Evolutionary conservation across 805 yeast genomes (phyloP).

Genomic region (Spathaspora hagerdaliae): DNA sequence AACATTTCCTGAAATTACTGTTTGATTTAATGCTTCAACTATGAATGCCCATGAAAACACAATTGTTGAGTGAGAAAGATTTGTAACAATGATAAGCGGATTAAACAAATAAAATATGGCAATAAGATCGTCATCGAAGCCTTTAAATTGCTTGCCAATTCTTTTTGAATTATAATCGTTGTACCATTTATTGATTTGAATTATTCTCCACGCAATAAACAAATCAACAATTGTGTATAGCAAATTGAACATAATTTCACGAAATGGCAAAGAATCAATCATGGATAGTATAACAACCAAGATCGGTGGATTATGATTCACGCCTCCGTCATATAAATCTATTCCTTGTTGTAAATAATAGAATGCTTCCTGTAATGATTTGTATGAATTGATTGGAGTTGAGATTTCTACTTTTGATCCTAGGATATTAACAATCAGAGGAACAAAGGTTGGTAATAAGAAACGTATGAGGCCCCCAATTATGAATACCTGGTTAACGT

Average conservation of each 20-base stretch:
- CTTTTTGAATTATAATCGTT: constrained; percentile 17
- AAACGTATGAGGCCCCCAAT: constrained; percentile 32
- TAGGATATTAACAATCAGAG: constrained; percentile 22
- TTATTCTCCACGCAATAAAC: constrained; percentile 50
- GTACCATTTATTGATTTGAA: constrained; percentile 44
- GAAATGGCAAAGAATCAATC: constrained; percentile 21
- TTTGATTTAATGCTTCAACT: constrained; percentile 42
- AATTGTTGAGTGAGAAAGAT: constrained; percentile 65
- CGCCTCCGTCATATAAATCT: constrained; percentile 78
- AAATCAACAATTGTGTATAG: constrained; percentile 61
- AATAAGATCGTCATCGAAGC: constrained; percentile 41
- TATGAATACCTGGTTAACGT: constrained; percentile 17
- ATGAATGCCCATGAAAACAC: constrained; percentile 58
- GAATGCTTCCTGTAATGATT: constrained; percentile 42
- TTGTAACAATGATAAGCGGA: constrained; percentile 71
- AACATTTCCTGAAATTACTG: constrained; percentile 36
- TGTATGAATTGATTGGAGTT: constrained; percentile 71
- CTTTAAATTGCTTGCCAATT: constrained; percentile 13
- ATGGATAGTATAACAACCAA: constrained; percentile 49
- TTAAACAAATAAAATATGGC: constrained; percentile 71
- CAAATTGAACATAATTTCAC: constrained; percentile 24
- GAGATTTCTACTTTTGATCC: constrained; percentile 53
- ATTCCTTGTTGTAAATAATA: constrained; percentile 54
- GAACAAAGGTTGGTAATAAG: constrained; percentile 31
- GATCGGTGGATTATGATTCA: constrained; percentile 82